A percentile compares a stretch with the other conserved stretches of the same genome.
These are phyloP conservation scores for Debaryomyces subglobosus DNA, from an alignment of 1,139 yeast genomes.

Conservation along the genomic window DNA sequence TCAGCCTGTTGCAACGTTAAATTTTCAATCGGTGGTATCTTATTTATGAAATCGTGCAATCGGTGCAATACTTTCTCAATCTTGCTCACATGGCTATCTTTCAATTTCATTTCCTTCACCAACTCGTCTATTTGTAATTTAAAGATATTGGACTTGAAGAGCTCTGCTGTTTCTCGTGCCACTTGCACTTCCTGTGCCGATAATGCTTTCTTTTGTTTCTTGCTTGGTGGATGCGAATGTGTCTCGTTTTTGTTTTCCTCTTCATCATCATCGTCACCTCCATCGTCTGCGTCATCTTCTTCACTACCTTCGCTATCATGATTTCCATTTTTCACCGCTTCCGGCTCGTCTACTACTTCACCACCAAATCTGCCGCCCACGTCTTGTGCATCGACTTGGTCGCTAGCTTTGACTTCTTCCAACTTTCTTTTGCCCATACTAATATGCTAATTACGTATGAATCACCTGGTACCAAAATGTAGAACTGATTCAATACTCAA, in stretches of 20 bases:
- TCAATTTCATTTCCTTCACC: conserved; percentile 73
- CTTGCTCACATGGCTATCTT: conserved; percentile 64
- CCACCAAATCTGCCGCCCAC: conserved; percentile 8
- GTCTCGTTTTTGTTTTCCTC: conserved; percentile 16
- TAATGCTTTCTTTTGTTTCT: conserved; percentile 45
- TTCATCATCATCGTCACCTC: conserved; percentile 17
- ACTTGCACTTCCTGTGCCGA: conserved; percentile 87
- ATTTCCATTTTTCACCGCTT: conserved; percentile 14
- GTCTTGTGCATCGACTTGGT: conserved; percentile 10
- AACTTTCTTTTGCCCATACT: conserved; percentile 38
- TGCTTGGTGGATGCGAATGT: conserved; percentile 26
- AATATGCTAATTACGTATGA: background rate
- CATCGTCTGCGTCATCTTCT: conserved; percentile 18
- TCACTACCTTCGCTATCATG: conserved; percentile 18
- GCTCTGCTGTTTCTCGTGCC: conserved; percentile 91
- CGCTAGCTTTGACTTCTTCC: conserved; percentile 12
- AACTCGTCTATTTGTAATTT: conserved; percentile 92
- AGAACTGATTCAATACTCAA: conserved; percentile 3
- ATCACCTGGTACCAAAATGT: conserved; percentile 1
- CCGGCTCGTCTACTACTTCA: conserved; percentile 13
- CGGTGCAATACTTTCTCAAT: conserved; percentile 81
- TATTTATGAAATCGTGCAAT: conserved; percentile 68
- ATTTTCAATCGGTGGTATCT: conserved; percentile 57
- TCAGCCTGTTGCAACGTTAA: conserved; percentile 59
- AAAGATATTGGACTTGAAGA: conserved; percentile 92